phyloP scores from a whole-genome alignment of 2,329 filamentous ascomycete species.

The Magnaporthiopsis poae region DNA sequence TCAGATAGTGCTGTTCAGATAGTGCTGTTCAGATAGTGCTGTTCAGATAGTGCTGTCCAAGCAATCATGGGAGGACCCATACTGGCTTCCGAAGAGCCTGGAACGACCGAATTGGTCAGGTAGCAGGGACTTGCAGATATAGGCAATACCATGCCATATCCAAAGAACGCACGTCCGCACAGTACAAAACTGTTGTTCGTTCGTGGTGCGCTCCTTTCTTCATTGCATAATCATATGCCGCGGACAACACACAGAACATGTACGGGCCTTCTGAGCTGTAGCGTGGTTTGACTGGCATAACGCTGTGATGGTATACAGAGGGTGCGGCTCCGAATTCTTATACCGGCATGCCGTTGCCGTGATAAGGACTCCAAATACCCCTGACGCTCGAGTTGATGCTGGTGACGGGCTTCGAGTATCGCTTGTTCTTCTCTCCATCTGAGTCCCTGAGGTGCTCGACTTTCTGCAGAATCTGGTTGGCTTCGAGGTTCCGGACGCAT shows the following conservation, averaged over 20 bases:
- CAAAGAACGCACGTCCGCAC: too few species aligned
- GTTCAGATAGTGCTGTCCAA: too few species aligned
- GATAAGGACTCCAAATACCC: constrained; percentile 63
- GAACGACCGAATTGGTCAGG: too few species aligned
- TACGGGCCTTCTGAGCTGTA: constrained; percentile 4
- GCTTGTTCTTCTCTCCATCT: constrained; percentile 63
- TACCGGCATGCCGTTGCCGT: constrained; percentile 48
- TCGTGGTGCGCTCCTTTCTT: too few species aligned
- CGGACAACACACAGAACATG: background rate
- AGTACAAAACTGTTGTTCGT: too few species aligned
- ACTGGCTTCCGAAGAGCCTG: too few species aligned
- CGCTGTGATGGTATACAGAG: background rate
- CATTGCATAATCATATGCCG: too few species aligned
- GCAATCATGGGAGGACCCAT: too few species aligned
- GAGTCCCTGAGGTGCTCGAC: constrained; percentile 61
- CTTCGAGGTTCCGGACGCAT: constrained; percentile 78
- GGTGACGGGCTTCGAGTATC: constrained; percentile 52
- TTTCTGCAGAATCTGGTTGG: constrained; percentile 73
- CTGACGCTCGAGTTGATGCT: constrained; percentile 58
- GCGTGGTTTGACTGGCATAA: constrained; percentile 15
- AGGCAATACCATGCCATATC: too few species aligned
- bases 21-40: too few species aligned
- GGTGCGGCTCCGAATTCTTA: constrained; percentile 20
- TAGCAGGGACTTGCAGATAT: too few species aligned
- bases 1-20: too few species aligned